phyloP scores from a whole-genome alignment of 345 rosid species.

The Aegle marmelos region DNA sequence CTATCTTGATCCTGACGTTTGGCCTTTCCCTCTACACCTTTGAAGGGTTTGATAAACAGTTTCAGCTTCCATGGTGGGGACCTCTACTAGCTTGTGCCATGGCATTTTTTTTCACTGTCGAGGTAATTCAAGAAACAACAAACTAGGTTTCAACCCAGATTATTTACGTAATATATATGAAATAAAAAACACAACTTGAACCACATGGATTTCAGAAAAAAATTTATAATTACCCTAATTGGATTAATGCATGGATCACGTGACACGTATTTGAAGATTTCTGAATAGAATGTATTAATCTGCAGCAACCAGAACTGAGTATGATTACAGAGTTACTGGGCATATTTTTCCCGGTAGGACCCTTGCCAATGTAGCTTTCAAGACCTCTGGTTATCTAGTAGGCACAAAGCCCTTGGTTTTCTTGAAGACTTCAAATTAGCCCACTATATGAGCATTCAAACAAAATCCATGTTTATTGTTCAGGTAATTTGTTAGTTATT shows the following conservation, averaged over 20 bases:
- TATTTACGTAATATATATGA: not conserved
- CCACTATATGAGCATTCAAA: constrained; percentile 60
- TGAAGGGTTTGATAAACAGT: constrained; percentile 42
- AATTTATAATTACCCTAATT: not conserved
- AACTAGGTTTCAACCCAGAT: constrained; percentile 31
- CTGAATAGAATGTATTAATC: not conserved
- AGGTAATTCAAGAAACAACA: constrained; percentile 54
- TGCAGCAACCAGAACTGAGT: constrained; percentile 43
- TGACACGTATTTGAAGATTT: not conserved
- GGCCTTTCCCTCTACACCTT: constrained; percentile 41
- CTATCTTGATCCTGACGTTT: constrained; percentile 14
- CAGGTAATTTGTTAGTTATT: constrained; percentile 30
- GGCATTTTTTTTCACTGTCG: constrained; percentile 43
- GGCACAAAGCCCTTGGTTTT: constrained; percentile 43
- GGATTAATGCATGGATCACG: not conserved
- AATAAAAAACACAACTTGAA: too few relatives aligned
- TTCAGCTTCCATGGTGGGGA: constrained; percentile 65
- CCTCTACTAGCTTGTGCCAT: constrained; percentile 32
- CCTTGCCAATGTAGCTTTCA: constrained; percentile 47
- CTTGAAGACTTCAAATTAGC: constrained; percentile 53
- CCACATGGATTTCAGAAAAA: too few relatives aligned
- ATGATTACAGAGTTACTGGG: constrained; percentile 47
- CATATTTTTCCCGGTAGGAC: constrained; percentile 52
- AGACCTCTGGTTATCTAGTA: constrained; percentile 44
- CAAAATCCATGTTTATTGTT: constrained; percentile 49